phyloP scores from a whole-genome alignment of 2,329 filamentous ascomycete genomes.

The Paraphaeosphaeria sporulosa region DNA sequence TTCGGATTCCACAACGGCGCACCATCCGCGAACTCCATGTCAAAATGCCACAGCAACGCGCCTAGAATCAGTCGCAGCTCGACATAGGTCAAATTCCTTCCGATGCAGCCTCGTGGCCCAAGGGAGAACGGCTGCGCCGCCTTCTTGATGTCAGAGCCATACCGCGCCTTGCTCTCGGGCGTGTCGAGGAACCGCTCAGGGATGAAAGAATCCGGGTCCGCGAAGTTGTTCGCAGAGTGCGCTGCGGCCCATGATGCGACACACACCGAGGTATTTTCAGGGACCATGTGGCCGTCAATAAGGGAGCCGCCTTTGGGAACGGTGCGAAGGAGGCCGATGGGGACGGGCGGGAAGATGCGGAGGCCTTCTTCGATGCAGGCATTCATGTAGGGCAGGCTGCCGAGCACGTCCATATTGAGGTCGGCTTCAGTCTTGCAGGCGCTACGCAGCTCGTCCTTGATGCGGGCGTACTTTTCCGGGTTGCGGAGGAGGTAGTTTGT shows the following conservation, averaged over 20 bases:
- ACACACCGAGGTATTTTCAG: conserved; percentile 38
- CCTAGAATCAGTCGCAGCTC: conserved; percentile 42
- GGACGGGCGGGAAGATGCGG: conserved; percentile 56
- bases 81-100: conserved; percentile 45
- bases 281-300: conserved; percentile 50
- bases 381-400: conserved; percentile 50
- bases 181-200: conserved; percentile 47
- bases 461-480: conserved; percentile 29
- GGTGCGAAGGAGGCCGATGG: conserved; percentile 49
- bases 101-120: conserved; percentile 43
- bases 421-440: conserved; percentile 39
- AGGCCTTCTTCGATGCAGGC: conserved; percentile 58
- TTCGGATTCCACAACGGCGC: conserved; percentile 38
- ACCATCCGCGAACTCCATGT: conserved; percentile 42
- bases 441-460: conserved; percentile 36
- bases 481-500: conserved; percentile 41
- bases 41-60: conserved; percentile 45
- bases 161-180: conserved; percentile 24
- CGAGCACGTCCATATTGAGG: conserved; percentile 42
- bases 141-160: conserved; percentile 34
- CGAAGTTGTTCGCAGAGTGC: conserved; percentile 43
- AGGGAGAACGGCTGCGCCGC: conserved; percentile 42
- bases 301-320: conserved; percentile 45
- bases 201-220: conserved; percentile 40
- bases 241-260: conserved; percentile 39